Percentiles rank a stretch among this genome's conserved stretches.
phyloP scores from a whole-genome alignment of 305 asterid species.

The Solanum aculeatissimum region DNA sequence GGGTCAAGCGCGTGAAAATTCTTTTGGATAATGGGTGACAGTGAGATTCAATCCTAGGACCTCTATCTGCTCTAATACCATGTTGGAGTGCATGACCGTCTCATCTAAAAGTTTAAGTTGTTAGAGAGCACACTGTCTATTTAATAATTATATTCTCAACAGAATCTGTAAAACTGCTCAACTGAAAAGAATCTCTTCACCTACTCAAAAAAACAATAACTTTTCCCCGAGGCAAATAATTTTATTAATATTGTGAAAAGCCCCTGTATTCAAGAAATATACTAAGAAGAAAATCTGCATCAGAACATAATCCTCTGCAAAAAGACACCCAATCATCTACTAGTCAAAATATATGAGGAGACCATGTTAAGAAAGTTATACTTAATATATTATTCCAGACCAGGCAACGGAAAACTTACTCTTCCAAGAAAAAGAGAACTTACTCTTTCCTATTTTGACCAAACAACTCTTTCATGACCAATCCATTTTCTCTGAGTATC shows the following conservation, averaged over 20 bases:
- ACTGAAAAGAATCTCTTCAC: neutral
- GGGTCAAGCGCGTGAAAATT: neutral
- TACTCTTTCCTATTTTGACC: constrained; percentile 34
- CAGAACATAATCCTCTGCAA: neutral
- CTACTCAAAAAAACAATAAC: neutral
- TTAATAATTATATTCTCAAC: neutral
- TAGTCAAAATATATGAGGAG: neutral
- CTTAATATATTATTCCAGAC: neutral
- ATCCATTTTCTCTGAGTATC: constrained; percentile 72
- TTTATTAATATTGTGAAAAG: neutral
- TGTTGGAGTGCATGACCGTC: too few species aligned
- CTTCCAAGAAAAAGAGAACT: constrained; percentile 18
- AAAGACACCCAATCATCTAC: neutral
- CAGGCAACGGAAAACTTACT: constrained; percentile 29
- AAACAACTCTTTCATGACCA: constrained; percentile 50
- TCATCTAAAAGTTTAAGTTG: neutral
- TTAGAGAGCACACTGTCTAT: neutral
- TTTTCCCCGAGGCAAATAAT: neutral
- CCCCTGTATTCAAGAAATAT: neutral
- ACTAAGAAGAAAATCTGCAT: neutral
- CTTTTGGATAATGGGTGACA: neutral
- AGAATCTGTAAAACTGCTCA: neutral
- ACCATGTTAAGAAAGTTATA: neutral
- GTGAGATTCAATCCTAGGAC: too few species aligned
- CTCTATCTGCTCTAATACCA: too few species aligned